Conservation (phyloP, 148 eudicot genomes). For the Limonium bicolor region DNA sequence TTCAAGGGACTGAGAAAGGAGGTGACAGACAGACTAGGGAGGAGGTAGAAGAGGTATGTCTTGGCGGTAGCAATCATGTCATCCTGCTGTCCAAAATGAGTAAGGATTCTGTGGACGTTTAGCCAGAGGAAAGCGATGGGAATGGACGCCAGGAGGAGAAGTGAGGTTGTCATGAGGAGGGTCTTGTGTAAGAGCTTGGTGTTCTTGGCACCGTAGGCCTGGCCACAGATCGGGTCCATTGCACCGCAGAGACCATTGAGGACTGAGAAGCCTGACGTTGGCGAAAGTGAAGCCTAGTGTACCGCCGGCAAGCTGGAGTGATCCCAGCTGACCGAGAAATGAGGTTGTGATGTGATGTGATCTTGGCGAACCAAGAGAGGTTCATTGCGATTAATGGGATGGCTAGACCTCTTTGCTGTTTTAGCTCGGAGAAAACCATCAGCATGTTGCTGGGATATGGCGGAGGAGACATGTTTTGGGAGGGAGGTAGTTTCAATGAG, state of each 20-base stretch:
- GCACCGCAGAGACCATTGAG: slow-evolving; percentile 55
- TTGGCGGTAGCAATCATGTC: slow-evolving; percentile 43
- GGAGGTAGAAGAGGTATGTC: slow-evolving; percentile 35
- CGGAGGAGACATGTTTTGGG: too few relatives aligned
- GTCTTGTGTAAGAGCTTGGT: slow-evolving; percentile 70
- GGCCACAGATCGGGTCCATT: slow-evolving; percentile 95
- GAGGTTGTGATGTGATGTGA: slow-evolving; percentile 58
- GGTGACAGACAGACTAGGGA: slow-evolving; percentile 55
- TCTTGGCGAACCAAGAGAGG: slow-evolving; percentile 54
- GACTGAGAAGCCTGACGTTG: slow-evolving; percentile 75
- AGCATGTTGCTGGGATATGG: too few relatives aligned
- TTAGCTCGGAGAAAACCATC: slow-evolving; percentile 25
- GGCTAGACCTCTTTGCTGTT: slow-evolving; percentile 33
- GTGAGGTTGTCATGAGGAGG: slow-evolving; percentile 41
- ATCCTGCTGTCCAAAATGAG: slow-evolving; percentile 46
- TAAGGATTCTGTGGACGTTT: slow-evolving; percentile 45
- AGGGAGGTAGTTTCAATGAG: too few relatives aligned
- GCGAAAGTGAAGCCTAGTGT: slow-evolving; percentile 67
- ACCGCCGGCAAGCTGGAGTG: slow-evolving; percentile 63
- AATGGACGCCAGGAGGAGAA: slow-evolving; percentile 31
- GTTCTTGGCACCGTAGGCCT: slow-evolving; percentile 73
- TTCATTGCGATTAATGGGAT: slow-evolving; percentile 59
- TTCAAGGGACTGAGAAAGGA: slow-evolving; percentile 56
- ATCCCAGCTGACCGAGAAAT: slow-evolving; percentile 70
- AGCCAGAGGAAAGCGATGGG: slow-evolving; percentile 69